These are phyloP conservation scores for Pseudocercospora ulei DNA, from an alignment of 2,329 filamentous ascomycete species.

Conservation along the genomic window DNA sequence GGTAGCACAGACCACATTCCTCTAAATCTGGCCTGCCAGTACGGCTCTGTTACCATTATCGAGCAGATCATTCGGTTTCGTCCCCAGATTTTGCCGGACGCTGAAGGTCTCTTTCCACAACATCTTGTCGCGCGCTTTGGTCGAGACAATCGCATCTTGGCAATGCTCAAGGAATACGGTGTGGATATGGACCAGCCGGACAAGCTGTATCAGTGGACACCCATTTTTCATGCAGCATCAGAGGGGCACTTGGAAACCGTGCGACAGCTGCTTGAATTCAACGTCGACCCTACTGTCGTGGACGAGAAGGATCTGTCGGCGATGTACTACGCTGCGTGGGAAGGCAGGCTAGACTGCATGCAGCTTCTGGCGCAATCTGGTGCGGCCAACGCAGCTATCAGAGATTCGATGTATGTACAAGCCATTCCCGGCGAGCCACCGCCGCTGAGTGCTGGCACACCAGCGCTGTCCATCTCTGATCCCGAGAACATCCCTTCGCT, in stretches of 20 bases:
- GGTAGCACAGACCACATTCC: conserved; percentile 88
- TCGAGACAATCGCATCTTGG: conserved; percentile 65
- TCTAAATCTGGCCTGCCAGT: conserved; percentile 87
- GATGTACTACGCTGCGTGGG: conserved; percentile 98
- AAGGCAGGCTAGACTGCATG: conserved; percentile 93
- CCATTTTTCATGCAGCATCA: conserved; percentile 88
- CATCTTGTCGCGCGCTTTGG: conserved; percentile 88
- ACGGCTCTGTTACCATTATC: conserved; percentile 76
- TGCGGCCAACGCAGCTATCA: conserved; percentile 11
- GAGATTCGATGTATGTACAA: conserved; percentile 22
- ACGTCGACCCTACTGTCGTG: conserved; percentile 65
- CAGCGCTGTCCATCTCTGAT: conserved; percentile 40
- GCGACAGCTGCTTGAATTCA: conserved; percentile 66
- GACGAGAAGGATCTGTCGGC: conserved; percentile 91
- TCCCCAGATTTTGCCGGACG: conserved; percentile 79
- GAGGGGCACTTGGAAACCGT: conserved; percentile 89
- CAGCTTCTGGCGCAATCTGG: conserved; percentile 59
- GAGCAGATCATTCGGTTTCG: conserved; percentile 71
- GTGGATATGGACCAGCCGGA: conserved; percentile 86
- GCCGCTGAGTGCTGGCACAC: conserved; percentile 46
- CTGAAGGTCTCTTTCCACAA: conserved; percentile 92
- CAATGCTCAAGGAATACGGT: conserved; percentile 73
- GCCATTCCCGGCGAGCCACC: conserved; percentile 37
- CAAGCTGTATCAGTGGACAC: conserved; percentile 95
- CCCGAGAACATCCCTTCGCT: conserved; percentile 84